Evolutionary conservation across 768 basidiomycete species (phyloP).

Genomic region (Russula lepida): DNA sequence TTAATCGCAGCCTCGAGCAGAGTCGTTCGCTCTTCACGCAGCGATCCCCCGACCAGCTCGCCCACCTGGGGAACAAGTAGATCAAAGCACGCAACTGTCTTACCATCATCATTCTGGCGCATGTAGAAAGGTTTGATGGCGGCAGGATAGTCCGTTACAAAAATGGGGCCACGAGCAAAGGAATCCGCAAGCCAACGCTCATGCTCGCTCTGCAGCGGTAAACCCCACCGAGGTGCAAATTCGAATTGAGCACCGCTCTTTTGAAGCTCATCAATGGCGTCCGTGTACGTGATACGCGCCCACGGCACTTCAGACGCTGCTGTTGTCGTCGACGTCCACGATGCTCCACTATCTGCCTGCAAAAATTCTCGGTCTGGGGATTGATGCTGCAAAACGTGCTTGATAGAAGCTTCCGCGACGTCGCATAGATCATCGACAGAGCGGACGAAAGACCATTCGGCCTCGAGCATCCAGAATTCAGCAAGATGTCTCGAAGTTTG

Average conservation of each 20-base stretch:
- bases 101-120: conserved; percentile 50
- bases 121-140: conserved; percentile 93
- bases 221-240: conserved; percentile 58
- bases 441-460: conserved; percentile 67
- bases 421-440: conserved; percentile 43
- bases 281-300: conserved; percentile 68
- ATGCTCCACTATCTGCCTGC: conserved; percentile 35
- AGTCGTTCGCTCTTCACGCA: conserved; percentile 68
- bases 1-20: conserved; percentile 45
- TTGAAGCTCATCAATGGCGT: conserved; percentile 57
- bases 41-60: conserved; percentile 86
- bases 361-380: conserved; percentile 31
- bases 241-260: conserved; percentile 38
- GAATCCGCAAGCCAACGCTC: conserved; percentile 82
- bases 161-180: conserved; percentile 66
- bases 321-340: conserved; percentile 33
- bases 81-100: conserved; percentile 91
- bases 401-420: conserved; percentile 49
- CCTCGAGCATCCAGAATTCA: conserved; percentile 99
- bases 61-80: conserved; percentile 82
- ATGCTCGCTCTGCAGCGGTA: conserved; percentile 76
- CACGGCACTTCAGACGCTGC: conserved; percentile 37
- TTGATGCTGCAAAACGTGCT: conserved; percentile 30
- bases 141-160: conserved; percentile 85
- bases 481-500: conserved; percentile 86